phyloP scores from a whole-genome alignment of 169 alveolate genomes.

The Besnoitia besnoiti region DNA sequence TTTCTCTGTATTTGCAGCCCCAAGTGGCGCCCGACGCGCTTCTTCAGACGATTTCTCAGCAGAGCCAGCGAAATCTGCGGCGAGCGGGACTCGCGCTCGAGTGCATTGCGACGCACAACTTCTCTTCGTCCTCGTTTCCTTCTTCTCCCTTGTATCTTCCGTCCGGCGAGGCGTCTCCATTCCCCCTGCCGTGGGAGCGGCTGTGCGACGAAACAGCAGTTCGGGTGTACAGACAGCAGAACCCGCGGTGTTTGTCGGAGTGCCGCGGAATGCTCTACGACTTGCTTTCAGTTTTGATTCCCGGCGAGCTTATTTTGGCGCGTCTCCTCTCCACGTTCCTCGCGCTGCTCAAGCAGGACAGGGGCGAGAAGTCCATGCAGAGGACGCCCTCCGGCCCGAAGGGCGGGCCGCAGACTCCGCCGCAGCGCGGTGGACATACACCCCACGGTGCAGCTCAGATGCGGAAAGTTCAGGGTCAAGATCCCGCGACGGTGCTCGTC shows the following conservation, averaged over 20 bases:
- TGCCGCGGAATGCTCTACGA: conserved; percentile 43
- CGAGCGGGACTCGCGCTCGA: conserved; percentile 88
- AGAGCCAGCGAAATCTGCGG: conserved; percentile 86
- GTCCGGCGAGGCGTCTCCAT: background rate
- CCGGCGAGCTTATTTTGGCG: conserved; percentile 31
- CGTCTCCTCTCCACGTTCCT: background rate
- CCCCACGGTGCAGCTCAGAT: background rate
- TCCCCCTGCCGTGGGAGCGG: conserved; percentile 49
- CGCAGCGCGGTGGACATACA: background rate
- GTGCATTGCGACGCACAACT: conserved; percentile 25
- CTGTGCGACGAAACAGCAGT: conserved; percentile 38
- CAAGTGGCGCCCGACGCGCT: conserved; percentile 80
- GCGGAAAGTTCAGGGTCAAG: background rate
- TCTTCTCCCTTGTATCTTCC: background rate
- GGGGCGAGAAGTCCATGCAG: background rate
- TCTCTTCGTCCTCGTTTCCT: conserved; percentile 16
- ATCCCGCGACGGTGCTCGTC: conserved; percentile 12
- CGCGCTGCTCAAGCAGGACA: background rate
- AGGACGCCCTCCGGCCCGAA: background rate
- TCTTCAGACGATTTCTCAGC: conserved; percentile 77
- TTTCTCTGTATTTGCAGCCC: conserved; percentile 36
- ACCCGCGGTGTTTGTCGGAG: conserved; percentile 30
- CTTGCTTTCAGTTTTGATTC: conserved; percentile 39
- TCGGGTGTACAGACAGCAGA: conserved; percentile 1
- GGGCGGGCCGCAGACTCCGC: background rate